These are phyloP conservation scores for Aspergillus jensenii DNA, from an alignment of 2,329 filamentous ascomycete genomes.

Conservation along the genomic window DNA sequence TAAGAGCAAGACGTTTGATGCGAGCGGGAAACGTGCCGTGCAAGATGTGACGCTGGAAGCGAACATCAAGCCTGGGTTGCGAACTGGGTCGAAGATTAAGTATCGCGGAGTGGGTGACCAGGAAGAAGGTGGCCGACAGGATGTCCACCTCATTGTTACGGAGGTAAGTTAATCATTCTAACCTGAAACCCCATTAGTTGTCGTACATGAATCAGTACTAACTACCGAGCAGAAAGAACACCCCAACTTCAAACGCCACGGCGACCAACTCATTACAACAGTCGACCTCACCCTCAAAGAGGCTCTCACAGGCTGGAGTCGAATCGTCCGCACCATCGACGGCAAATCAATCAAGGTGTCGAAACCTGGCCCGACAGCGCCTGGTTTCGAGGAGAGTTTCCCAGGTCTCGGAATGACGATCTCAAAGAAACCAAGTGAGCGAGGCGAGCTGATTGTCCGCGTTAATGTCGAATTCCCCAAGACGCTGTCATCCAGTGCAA, in stretches of 20 bases:
- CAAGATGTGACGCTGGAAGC: slow-evolving; percentile 92
- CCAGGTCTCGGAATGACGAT: slow-evolving; percentile 91
- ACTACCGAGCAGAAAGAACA: slow-evolving; percentile 72
- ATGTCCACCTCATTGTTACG: slow-evolving; percentile 90
- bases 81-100: slow-evolving; percentile 97
- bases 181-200: background rate
- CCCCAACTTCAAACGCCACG: slow-evolving; percentile 78
- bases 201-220: slow-evolving; percentile 29
- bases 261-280: slow-evolving; percentile 78
- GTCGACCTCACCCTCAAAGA: slow-evolving; percentile 88
- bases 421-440: slow-evolving; percentile 79
- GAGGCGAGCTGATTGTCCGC: slow-evolving; percentile 84
- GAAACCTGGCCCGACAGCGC: slow-evolving; percentile 80
- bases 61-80: slow-evolving; percentile 91
- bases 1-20: slow-evolving; percentile 92
- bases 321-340: slow-evolving; percentile 91
- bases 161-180: slow-evolving; percentile 64
- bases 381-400: slow-evolving; percentile 76
- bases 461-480: slow-evolving; percentile 93
- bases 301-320: slow-evolving; percentile 88
- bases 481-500: slow-evolving; percentile 73
- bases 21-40: slow-evolving; percentile 74
- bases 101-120: slow-evolving; percentile 98
- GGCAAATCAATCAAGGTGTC: slow-evolving; percentile 70
- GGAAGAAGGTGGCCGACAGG: slow-evolving; percentile 92